Evolutionary conservation across 371 early-diverging fungal genomes (phyloP).

Genomic region (Mortierella sp.): DNA sequence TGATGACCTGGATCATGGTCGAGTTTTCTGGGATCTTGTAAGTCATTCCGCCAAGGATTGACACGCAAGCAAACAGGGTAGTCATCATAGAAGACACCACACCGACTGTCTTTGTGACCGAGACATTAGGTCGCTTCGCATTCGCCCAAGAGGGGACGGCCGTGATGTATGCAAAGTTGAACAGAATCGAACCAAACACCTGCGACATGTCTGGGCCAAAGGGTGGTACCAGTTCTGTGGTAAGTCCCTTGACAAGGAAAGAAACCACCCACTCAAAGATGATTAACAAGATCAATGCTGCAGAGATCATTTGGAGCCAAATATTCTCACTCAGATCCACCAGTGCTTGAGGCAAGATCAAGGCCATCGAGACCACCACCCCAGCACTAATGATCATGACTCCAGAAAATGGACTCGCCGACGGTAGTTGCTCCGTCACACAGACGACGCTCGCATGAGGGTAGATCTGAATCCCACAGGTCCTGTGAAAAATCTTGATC

Average conservation of each 20-base stretch:
- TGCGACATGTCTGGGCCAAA: conserved; percentile 57
- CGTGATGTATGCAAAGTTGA: conserved; percentile 71
- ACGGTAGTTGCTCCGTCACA: conserved; percentile 15
- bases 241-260: conserved; percentile 56
- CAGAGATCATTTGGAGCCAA: conserved; percentile 60
- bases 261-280: conserved; percentile 57
- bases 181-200: conserved; percentile 68
- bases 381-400: conserved; percentile 62
- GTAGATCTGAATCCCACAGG: conserved; percentile 33
- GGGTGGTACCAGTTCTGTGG: conserved; percentile 56
- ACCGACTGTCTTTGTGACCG: conserved; percentile 63
- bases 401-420: conserved; percentile 56
- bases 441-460: conserved; percentile 24
- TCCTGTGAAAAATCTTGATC: conserved; percentile 13
- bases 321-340: conserved; percentile 66
- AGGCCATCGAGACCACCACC: conserved; percentile 54
- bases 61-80: conserved; percentile 56
- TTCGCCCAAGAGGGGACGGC: conserved; percentile 75
- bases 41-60: conserved; percentile 68
- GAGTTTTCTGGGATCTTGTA: conserved; percentile 58
- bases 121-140: conserved; percentile 59
- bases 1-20: conserved; percentile 61
- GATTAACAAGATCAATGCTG: conserved; percentile 55
- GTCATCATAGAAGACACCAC: conserved; percentile 61
- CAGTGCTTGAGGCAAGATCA: conserved; percentile 64